phyloP scores from a whole-genome alignment of 305 asterid species.

The Plantago coronopus region DNA sequence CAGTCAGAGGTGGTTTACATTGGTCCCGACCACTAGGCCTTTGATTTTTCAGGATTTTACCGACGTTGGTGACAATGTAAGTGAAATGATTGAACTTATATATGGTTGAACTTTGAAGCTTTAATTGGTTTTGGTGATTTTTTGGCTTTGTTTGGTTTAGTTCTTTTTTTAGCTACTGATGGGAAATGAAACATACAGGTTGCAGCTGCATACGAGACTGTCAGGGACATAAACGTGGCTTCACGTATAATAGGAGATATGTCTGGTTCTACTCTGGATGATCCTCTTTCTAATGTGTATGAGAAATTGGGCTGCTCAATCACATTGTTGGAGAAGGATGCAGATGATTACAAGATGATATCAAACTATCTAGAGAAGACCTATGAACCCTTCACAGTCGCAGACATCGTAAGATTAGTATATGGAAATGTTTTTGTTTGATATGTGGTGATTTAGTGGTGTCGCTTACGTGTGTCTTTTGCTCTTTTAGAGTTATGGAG shows the following conservation, averaged over 20 bases:
- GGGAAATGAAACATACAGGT: conserved; percentile 39
- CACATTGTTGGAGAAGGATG: conserved; percentile 43
- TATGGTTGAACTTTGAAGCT: too few species aligned
- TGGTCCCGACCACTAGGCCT: conserved; percentile 73
- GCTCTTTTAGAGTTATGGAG: conserved; percentile 58
- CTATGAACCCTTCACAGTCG: conserved; percentile 66
- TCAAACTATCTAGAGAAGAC: conserved; percentile 67
- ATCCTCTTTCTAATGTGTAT: conserved; percentile 68
- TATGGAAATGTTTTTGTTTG: background rate
- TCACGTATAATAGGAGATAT: conserved; percentile 75
- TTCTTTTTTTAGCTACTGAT: background rate
- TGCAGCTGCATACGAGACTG: conserved; percentile 59
- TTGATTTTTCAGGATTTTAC: conserved; percentile 38
- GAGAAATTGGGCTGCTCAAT: conserved; percentile 64
- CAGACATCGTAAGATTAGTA: conserved; percentile 50
- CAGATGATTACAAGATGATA: conserved; percentile 73
- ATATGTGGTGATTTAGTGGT: background rate
- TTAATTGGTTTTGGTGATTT: too few species aligned
- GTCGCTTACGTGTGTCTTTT: background rate
- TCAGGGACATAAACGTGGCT: conserved; percentile 72
- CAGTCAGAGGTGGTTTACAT: conserved; percentile 66
- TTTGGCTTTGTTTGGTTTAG: too few species aligned
- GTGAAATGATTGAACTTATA: conserved; percentile 21
- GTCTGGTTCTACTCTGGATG: conserved; percentile 66
- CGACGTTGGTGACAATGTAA: conserved; percentile 76